Conservation (phyloP, 2,329 filamentous ascomycete genomes). For the Lasiodiplodia hormozganensis region DNA sequence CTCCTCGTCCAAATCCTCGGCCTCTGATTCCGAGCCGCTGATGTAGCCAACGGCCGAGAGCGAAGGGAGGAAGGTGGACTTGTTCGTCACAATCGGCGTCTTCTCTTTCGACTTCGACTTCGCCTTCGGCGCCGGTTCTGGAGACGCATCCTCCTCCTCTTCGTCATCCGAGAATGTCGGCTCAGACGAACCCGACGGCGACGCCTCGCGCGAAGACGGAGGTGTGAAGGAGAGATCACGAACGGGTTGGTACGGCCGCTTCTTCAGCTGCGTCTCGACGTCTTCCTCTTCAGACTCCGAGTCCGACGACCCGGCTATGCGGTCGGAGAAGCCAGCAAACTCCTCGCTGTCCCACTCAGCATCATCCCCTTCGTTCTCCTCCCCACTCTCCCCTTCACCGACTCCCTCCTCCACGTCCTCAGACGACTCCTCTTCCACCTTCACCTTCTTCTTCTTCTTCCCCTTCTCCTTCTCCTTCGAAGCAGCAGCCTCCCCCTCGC, state of each 20-base stretch:
- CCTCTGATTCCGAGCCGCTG: slow-evolving; percentile 71
- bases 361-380: slow-evolving; percentile 30
- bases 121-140: slow-evolving; percentile 36
- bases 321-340: slow-evolving; percentile 45
- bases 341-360: slow-evolving; percentile 33
- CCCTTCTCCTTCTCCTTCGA: neutral
- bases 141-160: slow-evolving; percentile 24
- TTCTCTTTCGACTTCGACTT: slow-evolving; percentile 39
- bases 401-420: slow-evolving; percentile 23
- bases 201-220: slow-evolving; percentile 21
- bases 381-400: slow-evolving; percentile 29
- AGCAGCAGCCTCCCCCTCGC: neutral
- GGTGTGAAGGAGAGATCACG: slow-evolving; percentile 27
- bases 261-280: neutral
- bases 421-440: slow-evolving; percentile 28
- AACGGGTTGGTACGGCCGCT: slow-evolving; percentile 7
- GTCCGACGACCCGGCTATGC: slow-evolving; percentile 48
- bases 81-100: slow-evolving; percentile 36
- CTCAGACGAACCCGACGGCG: neutral
- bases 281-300: slow-evolving; percentile 38
- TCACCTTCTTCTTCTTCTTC: slow-evolving; percentile 10
- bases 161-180: slow-evolving; percentile 22
- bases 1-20: slow-evolving; percentile 61
- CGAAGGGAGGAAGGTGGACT: slow-evolving; percentile 73
- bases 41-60: slow-evolving; percentile 80